Percentiles rank a stretch among this genome's conserved stretches.
Conservation (phyloP, 805 yeast species). For the Monosporozyma aerobia region DNA sequence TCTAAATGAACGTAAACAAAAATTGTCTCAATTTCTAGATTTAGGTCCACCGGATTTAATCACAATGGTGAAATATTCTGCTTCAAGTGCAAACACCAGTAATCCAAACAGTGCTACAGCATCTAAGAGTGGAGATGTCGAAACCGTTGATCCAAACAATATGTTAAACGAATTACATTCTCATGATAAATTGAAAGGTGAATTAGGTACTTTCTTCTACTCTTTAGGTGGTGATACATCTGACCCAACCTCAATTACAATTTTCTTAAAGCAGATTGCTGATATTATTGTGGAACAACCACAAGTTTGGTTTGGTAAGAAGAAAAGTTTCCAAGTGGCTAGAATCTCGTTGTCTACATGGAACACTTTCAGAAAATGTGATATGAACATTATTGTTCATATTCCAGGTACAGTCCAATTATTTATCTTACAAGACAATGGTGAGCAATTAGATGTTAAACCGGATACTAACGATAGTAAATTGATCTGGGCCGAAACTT, state of each 20-base stretch:
- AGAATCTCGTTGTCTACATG: slow-evolving; percentile 60
- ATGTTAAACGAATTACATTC: slow-evolving; percentile 20
- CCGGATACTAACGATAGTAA: slow-evolving; percentile 41
- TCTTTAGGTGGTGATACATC: slow-evolving; percentile 70
- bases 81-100: slow-evolving; percentile 12
- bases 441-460: slow-evolving; percentile 21
- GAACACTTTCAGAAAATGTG: slow-evolving; percentile 53
- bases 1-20: slow-evolving; percentile 52
- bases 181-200: slow-evolving; percentile 36
- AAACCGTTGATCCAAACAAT: slow-evolving; percentile 12
- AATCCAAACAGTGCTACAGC: slow-evolving; percentile 4
- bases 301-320: slow-evolving; percentile 76
- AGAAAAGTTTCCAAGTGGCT: slow-evolving; percentile 59
- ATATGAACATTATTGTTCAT: slow-evolving; percentile 61
- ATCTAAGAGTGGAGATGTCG: slow-evolving; percentile 6
- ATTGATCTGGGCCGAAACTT: slow-evolving; percentile 46
- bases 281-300: slow-evolving; percentile 51
- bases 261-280: slow-evolving; percentile 58
- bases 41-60: slow-evolving; percentile 68
- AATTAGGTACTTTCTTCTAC: slow-evolving; percentile 63
- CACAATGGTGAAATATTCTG: slow-evolving; percentile 28
- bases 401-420: slow-evolving; percentile 68
- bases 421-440: slow-evolving; percentile 25
- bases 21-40: slow-evolving; percentile 50
- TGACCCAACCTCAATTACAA: slow-evolving; percentile 69